These are phyloP conservation scores for Apiospora kogelbergensis DNA, from an alignment of 2,329 filamentous ascomycete species.

Conservation along the genomic window DNA sequence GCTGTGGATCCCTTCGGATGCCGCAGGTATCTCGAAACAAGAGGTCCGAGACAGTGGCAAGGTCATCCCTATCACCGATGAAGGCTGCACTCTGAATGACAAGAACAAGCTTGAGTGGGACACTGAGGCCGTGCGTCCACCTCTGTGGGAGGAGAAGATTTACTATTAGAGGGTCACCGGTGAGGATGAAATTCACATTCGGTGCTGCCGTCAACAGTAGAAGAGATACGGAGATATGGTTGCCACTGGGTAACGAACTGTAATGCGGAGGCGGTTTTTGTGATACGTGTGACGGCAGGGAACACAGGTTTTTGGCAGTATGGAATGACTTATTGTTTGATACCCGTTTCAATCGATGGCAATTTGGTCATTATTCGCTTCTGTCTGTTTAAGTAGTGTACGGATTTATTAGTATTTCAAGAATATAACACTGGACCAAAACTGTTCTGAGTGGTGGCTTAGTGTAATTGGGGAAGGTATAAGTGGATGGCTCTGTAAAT, in stretches of 20 bases:
- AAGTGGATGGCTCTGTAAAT: not conserved
- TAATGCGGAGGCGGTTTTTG: not conserved
- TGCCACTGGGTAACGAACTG: not conserved
- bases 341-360: conserved; percentile 1
- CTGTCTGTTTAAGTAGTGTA: not conserved
- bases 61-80: conserved; percentile 78
- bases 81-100: conserved; percentile 68
- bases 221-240: not conserved
- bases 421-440: not conserved
- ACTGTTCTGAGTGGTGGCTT: too few relatives aligned
- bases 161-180: conserved; percentile 26
- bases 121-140: conserved; percentile 31
- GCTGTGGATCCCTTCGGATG: conserved; percentile 83
- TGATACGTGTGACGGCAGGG: not conserved
- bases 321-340: conserved; percentile 3
- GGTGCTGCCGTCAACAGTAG: not conserved
- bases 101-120: conserved; percentile 53
- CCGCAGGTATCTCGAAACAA: conserved; percentile 71
- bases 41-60: conserved; percentile 72
- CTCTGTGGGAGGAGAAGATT: conserved; percentile 35
- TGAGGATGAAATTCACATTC: not conserved
- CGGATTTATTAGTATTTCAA: not conserved
- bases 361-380: not conserved
- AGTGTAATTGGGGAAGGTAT: too few relatives aligned
- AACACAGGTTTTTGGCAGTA: not conserved